Conservation (phyloP, 257 asterid genomes). For the Paulownia fortunei region DNA sequence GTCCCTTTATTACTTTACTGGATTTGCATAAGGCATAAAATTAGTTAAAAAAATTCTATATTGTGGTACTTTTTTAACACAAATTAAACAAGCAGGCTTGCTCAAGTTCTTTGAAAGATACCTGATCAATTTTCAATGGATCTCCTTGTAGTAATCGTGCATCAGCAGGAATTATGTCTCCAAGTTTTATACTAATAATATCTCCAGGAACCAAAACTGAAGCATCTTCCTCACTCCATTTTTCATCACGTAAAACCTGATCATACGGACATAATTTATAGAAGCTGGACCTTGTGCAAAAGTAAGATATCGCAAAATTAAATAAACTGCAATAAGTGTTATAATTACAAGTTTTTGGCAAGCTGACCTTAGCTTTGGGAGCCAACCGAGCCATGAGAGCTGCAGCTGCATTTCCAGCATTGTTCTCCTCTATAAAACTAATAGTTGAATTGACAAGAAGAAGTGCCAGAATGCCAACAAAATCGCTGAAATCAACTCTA, state of each 20-base stretch:
- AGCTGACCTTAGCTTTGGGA: constrained; percentile 65
- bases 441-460: constrained; percentile 71
- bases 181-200: constrained; percentile 66
- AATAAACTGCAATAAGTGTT: not conserved
- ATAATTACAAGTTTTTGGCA: not conserved
- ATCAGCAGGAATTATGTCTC: constrained; percentile 86
- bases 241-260: constrained; percentile 64
- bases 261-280: not conserved
- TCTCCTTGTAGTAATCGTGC: constrained; percentile 79
- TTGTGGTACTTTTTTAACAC: too few relatives aligned
- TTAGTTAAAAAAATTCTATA: not conserved
- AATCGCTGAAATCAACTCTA: constrained; percentile 44
- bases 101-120: constrained; percentile 1
- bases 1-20: not conserved
- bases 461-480: constrained; percentile 56
- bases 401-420: constrained; percentile 81
- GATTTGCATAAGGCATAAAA: not conserved
- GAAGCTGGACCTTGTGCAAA: not conserved
- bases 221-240: constrained; percentile 75
- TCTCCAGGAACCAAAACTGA: constrained; percentile 78
- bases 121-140: constrained; percentile 78
- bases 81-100: not conserved
- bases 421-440: constrained; percentile 74
- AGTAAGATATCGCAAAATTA: not conserved
- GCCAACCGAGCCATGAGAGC: constrained; percentile 85